phyloP scores from a whole-genome alignment of 2,329 filamentous ascomycete genomes.

The Beauveria varroae region DNA sequence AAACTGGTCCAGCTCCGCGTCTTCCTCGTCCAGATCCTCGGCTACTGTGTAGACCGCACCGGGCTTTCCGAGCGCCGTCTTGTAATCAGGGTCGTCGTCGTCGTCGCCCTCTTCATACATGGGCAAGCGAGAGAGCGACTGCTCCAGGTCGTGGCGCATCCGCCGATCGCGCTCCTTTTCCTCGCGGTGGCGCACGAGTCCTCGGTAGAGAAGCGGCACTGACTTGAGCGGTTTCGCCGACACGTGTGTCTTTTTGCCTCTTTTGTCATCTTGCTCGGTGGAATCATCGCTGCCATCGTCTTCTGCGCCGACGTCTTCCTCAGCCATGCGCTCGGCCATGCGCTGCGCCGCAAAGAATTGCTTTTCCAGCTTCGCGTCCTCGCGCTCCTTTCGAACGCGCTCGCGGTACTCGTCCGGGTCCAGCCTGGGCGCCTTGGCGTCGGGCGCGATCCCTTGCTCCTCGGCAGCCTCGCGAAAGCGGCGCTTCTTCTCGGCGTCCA shows the following conservation, averaged over 20 bases:
- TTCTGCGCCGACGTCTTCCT: constrained; percentile 32
- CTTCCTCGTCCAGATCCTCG: constrained; percentile 68
- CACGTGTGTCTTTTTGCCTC: constrained; percentile 20
- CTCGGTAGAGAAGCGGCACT: constrained; percentile 74
- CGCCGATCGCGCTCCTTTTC: constrained; percentile 61
- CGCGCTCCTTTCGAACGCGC: constrained; percentile 61
- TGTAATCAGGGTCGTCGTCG: constrained; percentile 68
- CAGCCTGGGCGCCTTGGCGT: constrained; percentile 52
- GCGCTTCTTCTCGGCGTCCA: constrained; percentile 76
- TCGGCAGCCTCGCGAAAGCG: constrained; percentile 59
- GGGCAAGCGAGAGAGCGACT: constrained; percentile 55
- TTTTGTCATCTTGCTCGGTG: constrained; percentile 12
- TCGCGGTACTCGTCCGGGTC: constrained; percentile 68
- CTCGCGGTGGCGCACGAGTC: constrained; percentile 61
- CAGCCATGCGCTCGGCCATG: constrained; percentile 69
- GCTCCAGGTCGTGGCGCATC: constrained; percentile 58
- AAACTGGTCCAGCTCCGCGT: constrained; percentile 74
- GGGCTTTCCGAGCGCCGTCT: constrained; percentile 56
- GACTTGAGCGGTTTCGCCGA: constrained; percentile 49
- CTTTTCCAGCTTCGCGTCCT: constrained; percentile 59
- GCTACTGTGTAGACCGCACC: constrained; percentile 49
- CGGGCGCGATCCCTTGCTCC: constrained; percentile 38
- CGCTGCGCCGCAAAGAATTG: constrained; percentile 73
- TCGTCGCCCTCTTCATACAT: constrained; percentile 64
- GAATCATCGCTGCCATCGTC: constrained; percentile 19